Evolutionary conservation across 345 rosid species (phyloP).

Genomic region (Salix purpurea): DNA sequence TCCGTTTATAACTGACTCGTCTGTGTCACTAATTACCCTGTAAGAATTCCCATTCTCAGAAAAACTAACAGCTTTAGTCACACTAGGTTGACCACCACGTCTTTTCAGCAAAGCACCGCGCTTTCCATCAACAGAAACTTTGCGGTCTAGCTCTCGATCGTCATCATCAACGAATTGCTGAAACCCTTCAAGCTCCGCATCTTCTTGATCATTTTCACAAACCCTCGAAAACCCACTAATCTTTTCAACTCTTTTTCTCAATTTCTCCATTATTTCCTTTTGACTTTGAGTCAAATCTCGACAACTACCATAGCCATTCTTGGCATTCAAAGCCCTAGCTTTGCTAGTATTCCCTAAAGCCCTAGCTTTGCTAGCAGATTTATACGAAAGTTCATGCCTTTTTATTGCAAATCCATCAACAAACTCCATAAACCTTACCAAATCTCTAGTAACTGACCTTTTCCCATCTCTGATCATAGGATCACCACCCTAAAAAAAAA

Average conservation of each 20-base stretch:
- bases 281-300: conserved; percentile 28
- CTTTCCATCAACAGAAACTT: conserved; percentile 15
- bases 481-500: conserved; percentile 47
- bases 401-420: conserved; percentile 47
- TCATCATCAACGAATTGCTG: conserved; percentile 38
- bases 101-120: conserved; percentile 18
- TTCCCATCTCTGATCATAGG: conserved; percentile 77
- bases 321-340: conserved; percentile 23
- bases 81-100: conserved; percentile 35
- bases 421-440: conserved; percentile 55
- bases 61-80: conserved; percentile 49
- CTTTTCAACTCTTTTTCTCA: conserved; percentile 44
- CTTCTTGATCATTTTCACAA: conserved; percentile 36
- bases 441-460: conserved; percentile 60
- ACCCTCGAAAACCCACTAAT: conserved; percentile 40
- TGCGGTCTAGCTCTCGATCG: conserved; percentile 17
- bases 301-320: neutral
- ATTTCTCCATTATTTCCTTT: conserved; percentile 34
- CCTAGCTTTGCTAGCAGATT: conserved; percentile 31
- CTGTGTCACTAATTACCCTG: conserved; percentile 27
- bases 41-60: conserved; percentile 50
- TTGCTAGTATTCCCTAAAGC: conserved; percentile 24
- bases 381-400: conserved; percentile 30
- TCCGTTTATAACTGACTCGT: conserved; percentile 31
- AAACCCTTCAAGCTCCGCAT: conserved; percentile 64